Conservation (phyloP, 768 basidiomycete genomes). For the Collybia sp. region DNA sequence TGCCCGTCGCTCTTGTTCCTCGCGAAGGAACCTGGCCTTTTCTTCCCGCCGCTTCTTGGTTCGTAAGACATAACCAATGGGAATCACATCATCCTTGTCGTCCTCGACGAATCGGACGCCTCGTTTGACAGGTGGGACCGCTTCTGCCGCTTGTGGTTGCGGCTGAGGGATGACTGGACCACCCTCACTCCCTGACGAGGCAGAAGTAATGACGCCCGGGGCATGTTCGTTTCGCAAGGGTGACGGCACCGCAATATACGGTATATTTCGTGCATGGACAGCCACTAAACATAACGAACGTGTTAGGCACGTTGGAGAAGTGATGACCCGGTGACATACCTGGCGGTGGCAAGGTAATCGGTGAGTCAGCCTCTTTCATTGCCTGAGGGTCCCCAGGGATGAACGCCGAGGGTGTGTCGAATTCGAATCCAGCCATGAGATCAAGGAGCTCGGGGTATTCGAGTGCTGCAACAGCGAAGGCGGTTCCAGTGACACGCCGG, state of each 20-base stretch:
- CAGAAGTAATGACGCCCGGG: constrained; percentile 7
- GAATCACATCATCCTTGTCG: constrained; percentile 64
- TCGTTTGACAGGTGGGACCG: constrained; percentile 33
- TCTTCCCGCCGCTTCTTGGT: constrained; percentile 70
- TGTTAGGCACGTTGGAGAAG: background rate
- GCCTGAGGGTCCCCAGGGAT: background rate
- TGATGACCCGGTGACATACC: constrained; percentile 10
- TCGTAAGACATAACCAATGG: constrained; percentile 65
- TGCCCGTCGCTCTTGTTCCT: constrained; percentile 51
- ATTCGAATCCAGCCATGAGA: constrained; percentile 49
- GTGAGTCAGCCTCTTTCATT: background rate
- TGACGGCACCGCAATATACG: constrained; percentile 42
- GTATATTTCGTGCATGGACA: constrained; percentile 20
- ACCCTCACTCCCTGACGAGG: constrained; percentile 3
- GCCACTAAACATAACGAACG: constrained; percentile 11
- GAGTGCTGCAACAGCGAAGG: constrained; percentile 62
- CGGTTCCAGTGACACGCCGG: constrained; percentile 40
- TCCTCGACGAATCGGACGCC: constrained; percentile 66
- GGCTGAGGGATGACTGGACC: no score
- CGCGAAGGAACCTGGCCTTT: constrained; percentile 61
- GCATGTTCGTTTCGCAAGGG: constrained; percentile 40
- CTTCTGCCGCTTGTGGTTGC: background rate
- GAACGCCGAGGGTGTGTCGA: constrained; percentile 4
- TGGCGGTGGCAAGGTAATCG: constrained; percentile 5
- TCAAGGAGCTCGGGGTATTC: constrained; percentile 71